Conservation (phyloP, 78 protist genomes). For the Pelomyxa schiedti region DNA sequence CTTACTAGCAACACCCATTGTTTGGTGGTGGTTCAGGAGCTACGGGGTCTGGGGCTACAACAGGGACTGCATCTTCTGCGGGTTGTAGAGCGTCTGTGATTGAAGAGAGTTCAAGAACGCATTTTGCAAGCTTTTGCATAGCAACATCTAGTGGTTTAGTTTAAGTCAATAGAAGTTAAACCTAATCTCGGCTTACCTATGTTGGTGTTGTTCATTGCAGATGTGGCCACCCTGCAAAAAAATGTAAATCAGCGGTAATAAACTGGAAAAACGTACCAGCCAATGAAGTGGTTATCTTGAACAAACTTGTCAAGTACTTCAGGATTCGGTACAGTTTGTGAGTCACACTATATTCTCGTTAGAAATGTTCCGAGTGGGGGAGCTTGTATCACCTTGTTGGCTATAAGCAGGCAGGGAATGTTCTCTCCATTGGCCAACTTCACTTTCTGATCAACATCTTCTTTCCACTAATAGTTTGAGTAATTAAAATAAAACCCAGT, state of each 20-base stretch:
- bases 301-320: conserved; percentile 35
- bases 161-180: no score
- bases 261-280: no score
- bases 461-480: conserved; percentile 23
- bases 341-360: conserved; percentile 8
- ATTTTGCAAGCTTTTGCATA: no score
- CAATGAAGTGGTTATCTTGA: conserved; percentile 33
- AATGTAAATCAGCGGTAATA: no score
- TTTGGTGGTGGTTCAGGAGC: no score
- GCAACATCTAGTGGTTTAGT: no score
- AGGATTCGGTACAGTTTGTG: conserved; percentile 1
- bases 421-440: conserved; percentile 36
- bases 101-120: no score
- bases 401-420: conserved; percentile 48
- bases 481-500: neutral
- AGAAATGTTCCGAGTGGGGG: neutral
- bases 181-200: conserved; percentile 2
- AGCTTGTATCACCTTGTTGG: conserved; percentile 33
- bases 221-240: no score
- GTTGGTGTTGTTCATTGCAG: conserved; percentile 36
- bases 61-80: no score
- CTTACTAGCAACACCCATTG: no score
- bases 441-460: conserved; percentile 53
- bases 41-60: no score
- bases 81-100: no score